These are phyloP conservation scores for Dictyostelium purpureum DNA, from an alignment of 78 protist genomes.

Conservation along the genomic window DNA sequence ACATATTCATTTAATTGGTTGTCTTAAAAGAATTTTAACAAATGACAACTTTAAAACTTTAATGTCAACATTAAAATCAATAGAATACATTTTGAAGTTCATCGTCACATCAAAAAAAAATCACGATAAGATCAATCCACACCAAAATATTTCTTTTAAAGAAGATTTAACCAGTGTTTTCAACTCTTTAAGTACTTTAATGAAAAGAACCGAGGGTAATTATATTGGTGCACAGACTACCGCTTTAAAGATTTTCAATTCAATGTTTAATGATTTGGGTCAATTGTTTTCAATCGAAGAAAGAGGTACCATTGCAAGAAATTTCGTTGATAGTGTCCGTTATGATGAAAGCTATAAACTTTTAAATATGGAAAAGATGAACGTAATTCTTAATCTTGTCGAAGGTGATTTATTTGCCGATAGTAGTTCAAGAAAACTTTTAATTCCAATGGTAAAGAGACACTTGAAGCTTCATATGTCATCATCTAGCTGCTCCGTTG, in stretches of 20 bases:
- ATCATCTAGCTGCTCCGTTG: background rate
- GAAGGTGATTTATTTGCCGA: conserved; percentile 53
- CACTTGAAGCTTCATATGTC: conserved; percentile 52
- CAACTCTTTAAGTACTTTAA: conserved; percentile 24
- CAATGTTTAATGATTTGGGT: conserved; percentile 67
- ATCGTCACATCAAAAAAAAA: conserved; percentile 45
- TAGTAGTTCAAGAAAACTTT: background rate
- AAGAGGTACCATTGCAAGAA: conserved; percentile 14
- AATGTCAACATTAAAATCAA: conserved; percentile 48
- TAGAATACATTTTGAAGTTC: conserved; percentile 69
- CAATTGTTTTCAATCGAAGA: conserved; percentile 63
- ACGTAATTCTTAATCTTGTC: conserved; percentile 18
- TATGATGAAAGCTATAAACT: conserved; percentile 27
- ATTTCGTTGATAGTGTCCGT: conserved; percentile 50
- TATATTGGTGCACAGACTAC: conserved; percentile 78
- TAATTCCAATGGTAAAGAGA: background rate
- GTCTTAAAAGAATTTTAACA: conserved; percentile 25
- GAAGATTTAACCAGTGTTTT: conserved; percentile 61
- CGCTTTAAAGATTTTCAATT: conserved; percentile 30
- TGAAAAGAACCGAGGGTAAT: conserved; percentile 33
- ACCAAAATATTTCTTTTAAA: conserved; percentile 25
- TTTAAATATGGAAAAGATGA: conserved; percentile 72
- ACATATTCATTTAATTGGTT: conserved; percentile 52
- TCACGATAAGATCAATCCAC: conserved; percentile 3
- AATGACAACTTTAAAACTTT: conserved; percentile 34